Percentiles rank a stretch among this genome's conserved stretches.
Evolutionary conservation across 805 yeast species (phyloP).

Genomic region (Pichia thaimueangensis): DNA sequence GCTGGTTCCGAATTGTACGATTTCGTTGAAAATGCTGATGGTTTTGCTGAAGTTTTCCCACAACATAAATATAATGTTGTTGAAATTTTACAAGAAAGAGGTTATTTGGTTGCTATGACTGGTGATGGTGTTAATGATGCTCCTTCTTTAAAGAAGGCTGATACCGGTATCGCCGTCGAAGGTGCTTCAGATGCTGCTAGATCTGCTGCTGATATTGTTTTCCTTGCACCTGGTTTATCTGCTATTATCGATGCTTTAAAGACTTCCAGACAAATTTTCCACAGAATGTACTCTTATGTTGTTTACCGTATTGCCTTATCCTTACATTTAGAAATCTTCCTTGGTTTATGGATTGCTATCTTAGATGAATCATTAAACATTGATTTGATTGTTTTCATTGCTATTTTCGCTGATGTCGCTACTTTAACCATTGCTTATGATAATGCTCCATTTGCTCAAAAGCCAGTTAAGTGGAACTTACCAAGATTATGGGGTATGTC

Average conservation of each 20-base stretch:
- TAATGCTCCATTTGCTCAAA: slow-evolving; percentile 86
- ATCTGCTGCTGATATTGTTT: slow-evolving; percentile 92
- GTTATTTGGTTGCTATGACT: slow-evolving; percentile 95
- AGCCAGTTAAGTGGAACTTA: slow-evolving; percentile 90
- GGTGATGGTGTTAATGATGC: slow-evolving; percentile 99
- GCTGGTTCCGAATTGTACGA: slow-evolving; percentile 96
- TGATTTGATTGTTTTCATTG: slow-evolving; percentile 88
- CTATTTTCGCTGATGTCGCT: slow-evolving; percentile 94
- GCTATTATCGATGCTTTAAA: slow-evolving; percentile 89
- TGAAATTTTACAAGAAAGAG: slow-evolving; percentile 89
- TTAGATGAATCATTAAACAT: slow-evolving; percentile 76
- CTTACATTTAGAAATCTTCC: slow-evolving; percentile 84
- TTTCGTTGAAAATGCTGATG: slow-evolving; percentile 93
- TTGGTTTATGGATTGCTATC: slow-evolving; percentile 94
- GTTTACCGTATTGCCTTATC: slow-evolving; percentile 95
- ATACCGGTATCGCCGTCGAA: slow-evolving; percentile 93
- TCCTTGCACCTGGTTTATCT: slow-evolving; percentile 89
- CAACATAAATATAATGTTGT: slow-evolving; percentile 93
- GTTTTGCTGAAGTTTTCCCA: slow-evolving; percentile 96
- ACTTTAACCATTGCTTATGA: slow-evolving; percentile 81
- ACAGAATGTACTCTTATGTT: slow-evolving; percentile 95
- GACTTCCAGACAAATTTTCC: slow-evolving; percentile 94
- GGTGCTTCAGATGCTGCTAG: slow-evolving; percentile 95
- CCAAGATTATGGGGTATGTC: slow-evolving; percentile 96
- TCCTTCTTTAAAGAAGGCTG: slow-evolving; percentile 91